phyloP scores from a whole-genome alignment of 2,329 filamentous ascomycete species.

The Penicillium polonicum region DNA sequence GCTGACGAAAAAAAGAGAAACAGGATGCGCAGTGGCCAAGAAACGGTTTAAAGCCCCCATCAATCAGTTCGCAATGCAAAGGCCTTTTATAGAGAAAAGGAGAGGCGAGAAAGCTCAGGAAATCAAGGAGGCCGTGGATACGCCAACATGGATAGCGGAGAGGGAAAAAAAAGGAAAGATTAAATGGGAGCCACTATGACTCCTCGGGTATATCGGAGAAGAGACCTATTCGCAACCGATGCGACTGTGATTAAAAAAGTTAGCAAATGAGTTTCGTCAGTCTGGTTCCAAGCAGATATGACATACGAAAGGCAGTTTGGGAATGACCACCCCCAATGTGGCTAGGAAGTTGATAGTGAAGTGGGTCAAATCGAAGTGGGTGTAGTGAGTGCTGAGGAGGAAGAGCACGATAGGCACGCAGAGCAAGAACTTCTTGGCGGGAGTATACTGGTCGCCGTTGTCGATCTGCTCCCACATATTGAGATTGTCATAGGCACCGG shows the following conservation, averaged over 20 bases:
- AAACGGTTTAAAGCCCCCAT: slow-evolving; percentile 16
- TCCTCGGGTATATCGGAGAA: slow-evolving; percentile 70
- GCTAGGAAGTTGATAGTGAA: slow-evolving; percentile 97
- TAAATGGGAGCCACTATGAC: slow-evolving; percentile 29
- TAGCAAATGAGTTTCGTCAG: slow-evolving; percentile 14
- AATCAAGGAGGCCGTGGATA: slow-evolving; percentile 18
- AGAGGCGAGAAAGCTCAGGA: slow-evolving; percentile 10
- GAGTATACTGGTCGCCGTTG: slow-evolving; percentile 97
- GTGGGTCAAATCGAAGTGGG: slow-evolving; percentile 94
- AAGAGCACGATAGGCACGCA: slow-evolving; percentile 93
- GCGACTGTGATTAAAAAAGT: slow-evolving; percentile 58
- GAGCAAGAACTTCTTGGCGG: slow-evolving; percentile 96
- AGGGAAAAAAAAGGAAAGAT: slow-evolving; percentile 13
- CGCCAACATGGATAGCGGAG: slow-evolving; percentile 22
- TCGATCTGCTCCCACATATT: slow-evolving; percentile 99
- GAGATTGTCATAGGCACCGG: slow-evolving; percentile 96
- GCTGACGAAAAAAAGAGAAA: slow-evolving; percentile 14
- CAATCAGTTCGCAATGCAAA: slow-evolving; percentile 26
- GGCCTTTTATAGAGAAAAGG: slow-evolving; percentile 17
- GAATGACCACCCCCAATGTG: slow-evolving; percentile 87
- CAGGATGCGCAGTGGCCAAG: slow-evolving; percentile 17
- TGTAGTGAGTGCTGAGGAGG: slow-evolving; percentile 96
- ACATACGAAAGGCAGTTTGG: slow-evolving; percentile 91
- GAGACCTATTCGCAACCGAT: slow-evolving; percentile 73
- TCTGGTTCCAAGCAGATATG: neutral